A percentile compares a stretch with the other conserved stretches of the same genome.
These are phyloP conservation scores for Pisolithus marmoratus DNA, from an alignment of 768 basidiomycete genomes.

Conservation along the genomic window DNA sequence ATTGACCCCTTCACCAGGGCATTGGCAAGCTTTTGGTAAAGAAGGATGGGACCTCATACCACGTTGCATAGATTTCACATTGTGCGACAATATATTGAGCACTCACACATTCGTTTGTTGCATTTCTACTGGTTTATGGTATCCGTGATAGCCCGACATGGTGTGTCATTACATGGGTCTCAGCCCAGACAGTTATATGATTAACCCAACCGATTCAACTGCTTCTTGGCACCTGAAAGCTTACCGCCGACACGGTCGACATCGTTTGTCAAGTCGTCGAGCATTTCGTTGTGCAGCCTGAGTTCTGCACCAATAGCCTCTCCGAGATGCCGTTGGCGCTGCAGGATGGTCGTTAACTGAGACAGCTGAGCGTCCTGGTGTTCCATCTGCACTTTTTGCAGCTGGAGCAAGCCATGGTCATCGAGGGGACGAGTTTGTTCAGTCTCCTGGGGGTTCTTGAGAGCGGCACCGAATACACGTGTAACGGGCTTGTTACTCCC, in stretches of 20 bases:
- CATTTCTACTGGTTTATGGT: conserved; percentile 14
- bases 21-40: conserved; percentile 50
- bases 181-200: conserved; percentile 1
- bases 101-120: conserved; percentile 13
- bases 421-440: conserved; percentile 84
- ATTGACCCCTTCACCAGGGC: conserved; percentile 37
- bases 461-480: conserved; percentile 72
- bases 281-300: conserved; percentile 73
- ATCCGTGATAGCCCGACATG: conserved; percentile 13
- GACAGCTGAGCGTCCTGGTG: conserved; percentile 82
- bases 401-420: conserved; percentile 67
- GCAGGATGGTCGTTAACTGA: conserved; percentile 73
- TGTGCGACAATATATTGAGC: conserved; percentile 10
- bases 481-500: conserved; percentile 48
- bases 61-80: conserved; percentile 24
- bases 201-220: conserved; percentile 73
- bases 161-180: conserved; percentile 1
- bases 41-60: conserved; percentile 19
- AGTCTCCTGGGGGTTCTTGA: conserved; percentile 65
- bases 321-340: conserved; percentile 81
- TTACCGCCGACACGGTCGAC: conserved; percentile 77
- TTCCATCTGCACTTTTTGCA: conserved; percentile 77
- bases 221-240: conserved; percentile 72
- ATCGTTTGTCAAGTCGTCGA: conserved; percentile 72
- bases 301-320: conserved; percentile 83